Evolutionary conservation across 2,329 filamentous ascomycete genomes (phyloP).

Genomic region (Cryphonectria radicalis): DNA sequence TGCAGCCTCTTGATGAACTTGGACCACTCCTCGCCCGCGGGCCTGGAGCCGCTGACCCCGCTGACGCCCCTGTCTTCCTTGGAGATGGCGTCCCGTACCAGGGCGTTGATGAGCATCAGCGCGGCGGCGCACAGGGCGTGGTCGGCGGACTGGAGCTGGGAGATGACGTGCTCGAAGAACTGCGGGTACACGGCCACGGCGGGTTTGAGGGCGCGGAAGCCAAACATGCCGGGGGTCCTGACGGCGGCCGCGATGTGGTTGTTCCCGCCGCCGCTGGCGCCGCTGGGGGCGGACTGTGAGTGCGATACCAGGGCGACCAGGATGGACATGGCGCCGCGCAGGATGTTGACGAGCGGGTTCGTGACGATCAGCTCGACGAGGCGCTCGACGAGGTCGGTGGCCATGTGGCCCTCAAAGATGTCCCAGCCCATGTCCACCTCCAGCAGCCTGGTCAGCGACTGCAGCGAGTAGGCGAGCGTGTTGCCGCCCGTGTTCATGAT

Average conservation of each 20-base stretch:
- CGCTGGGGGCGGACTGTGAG: constrained; percentile 63
- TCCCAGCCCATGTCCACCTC: constrained; percentile 99
- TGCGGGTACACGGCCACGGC: constrained; percentile 89
- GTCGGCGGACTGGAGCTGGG: constrained; percentile 88
- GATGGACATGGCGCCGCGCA: constrained; percentile 95
- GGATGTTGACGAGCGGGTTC: constrained; percentile 95
- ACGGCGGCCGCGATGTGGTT: constrained; percentile 32
- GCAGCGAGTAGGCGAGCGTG: constrained; percentile 92
- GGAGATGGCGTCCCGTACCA: constrained; percentile 89
- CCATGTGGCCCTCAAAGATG: constrained; percentile 67
- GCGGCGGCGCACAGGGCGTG: constrained; percentile 96
- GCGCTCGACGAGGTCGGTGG: constrained; percentile 71
- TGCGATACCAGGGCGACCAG: constrained; percentile 91
- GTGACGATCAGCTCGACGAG: constrained; percentile 92
- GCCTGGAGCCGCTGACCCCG: constrained; percentile 39
- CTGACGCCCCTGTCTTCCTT: constrained; percentile 61
- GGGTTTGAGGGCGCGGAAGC: constrained; percentile 89
- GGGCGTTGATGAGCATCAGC: constrained; percentile 90
- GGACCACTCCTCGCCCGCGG: constrained; percentile 76
- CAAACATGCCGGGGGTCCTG: constrained; percentile 67
- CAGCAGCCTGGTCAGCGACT: constrained; percentile 82
- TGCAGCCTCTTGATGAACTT: constrained; percentile 93
- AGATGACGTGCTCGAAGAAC: constrained; percentile 93
- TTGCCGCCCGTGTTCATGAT: constrained; percentile 88
- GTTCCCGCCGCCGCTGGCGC: constrained; percentile 41